A percentile compares a stretch with the other conserved stretches of the same genome.
phyloP scores from a whole-genome alignment of 2,329 filamentous ascomycete species.

The Penicillium sp. region DNA sequence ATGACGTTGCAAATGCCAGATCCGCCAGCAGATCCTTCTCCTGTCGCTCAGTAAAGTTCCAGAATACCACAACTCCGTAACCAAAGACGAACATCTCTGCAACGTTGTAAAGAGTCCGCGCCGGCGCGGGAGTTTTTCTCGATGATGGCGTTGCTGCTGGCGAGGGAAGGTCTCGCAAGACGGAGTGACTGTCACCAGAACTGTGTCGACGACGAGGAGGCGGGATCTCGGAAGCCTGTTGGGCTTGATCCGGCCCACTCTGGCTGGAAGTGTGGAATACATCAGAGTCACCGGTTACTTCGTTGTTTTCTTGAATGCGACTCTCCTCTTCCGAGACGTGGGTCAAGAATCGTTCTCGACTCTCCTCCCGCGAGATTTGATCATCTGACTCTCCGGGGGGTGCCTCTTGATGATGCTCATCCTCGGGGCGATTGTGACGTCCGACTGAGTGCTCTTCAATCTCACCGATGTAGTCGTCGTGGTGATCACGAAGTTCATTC shows the following conservation, averaged over 20 bases:
- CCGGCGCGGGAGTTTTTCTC: slow-evolving; percentile 49
- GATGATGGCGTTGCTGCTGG: slow-evolving; percentile 45
- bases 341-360: slow-evolving; percentile 14
- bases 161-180: slow-evolving; percentile 28
- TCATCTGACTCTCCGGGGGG: slow-evolving; percentile 13
- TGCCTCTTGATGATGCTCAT: slow-evolving; percentile 27
- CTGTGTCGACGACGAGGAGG: slow-evolving; percentile 23
- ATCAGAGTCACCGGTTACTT: neutral
- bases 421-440: slow-evolving; percentile 31
- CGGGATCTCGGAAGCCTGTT: slow-evolving; percentile 10
- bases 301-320: slow-evolving; percentile 6
- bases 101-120: slow-evolving; percentile 65
- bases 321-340: slow-evolving; percentile 15
- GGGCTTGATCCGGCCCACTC: slow-evolving; percentile 2
- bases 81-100: slow-evolving; percentile 97
- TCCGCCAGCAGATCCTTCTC: slow-evolving; percentile 97
- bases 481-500: slow-evolving; percentile 83
- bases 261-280: neutral
- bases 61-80: slow-evolving; percentile 96
- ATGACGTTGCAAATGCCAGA: slow-evolving; percentile 72
- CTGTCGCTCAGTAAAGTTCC: slow-evolving; percentile 96
- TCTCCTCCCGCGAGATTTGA: slow-evolving; percentile 6
- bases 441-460: slow-evolving; percentile 49
- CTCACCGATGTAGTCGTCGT: slow-evolving; percentile 85
- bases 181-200: slow-evolving; percentile 23